phyloP scores from a whole-genome alignment of 106 monocot species.

The Apostasia ramifera region DNA sequence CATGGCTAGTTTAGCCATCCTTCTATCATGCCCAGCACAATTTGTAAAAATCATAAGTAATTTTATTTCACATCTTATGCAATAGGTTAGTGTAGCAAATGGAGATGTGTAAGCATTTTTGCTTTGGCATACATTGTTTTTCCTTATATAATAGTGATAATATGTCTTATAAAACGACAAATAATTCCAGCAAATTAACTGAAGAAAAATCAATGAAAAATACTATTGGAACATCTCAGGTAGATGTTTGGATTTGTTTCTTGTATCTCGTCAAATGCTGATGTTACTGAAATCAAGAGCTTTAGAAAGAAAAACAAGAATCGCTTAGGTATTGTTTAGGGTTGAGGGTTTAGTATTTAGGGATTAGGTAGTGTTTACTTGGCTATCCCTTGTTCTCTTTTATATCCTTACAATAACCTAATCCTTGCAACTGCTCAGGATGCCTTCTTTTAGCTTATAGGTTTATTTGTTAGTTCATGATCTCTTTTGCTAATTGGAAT shows the following conservation, averaged over 20 bases:
- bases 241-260: conserved; percentile 6
- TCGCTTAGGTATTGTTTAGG: conserved; percentile 9
- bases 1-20: no score
- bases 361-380: no score
- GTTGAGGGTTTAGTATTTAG: no score
- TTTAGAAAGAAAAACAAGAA: conserved; percentile 7
- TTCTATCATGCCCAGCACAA: not conserved
- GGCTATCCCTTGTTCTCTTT: no score
- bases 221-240: not conserved
- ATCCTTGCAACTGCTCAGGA: no score
- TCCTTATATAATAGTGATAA: conserved; percentile 12
- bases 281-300: conserved; percentile 1
- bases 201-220: conserved; percentile 2
- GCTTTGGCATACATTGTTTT: not conserved
- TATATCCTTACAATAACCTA: no score
- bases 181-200: conserved; percentile 4
- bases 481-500: no score
- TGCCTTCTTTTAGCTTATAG: no score
- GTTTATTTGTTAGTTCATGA: no score
- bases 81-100: not conserved
- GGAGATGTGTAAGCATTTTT: not conserved
- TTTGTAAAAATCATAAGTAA: not conserved
- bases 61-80: not conserved
- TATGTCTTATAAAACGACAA: conserved; percentile 8
- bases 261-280: not conserved